Evolutionary conservation across 176 grass and related monocot genomes (phyloP).

Genomic region (Themeda triandra): DNA sequence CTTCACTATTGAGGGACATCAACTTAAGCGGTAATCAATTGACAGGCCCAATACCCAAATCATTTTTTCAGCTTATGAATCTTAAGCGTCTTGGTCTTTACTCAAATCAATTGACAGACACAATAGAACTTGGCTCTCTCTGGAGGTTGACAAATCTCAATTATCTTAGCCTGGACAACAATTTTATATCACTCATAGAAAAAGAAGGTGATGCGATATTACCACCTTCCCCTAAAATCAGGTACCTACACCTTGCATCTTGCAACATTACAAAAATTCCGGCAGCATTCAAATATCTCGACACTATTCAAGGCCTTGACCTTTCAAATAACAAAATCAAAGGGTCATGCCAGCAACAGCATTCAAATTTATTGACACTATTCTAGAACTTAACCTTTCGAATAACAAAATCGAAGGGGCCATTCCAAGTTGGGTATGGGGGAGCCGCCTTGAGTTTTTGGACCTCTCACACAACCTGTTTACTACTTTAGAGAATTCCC

Average conservation of each 20-base stretch:
- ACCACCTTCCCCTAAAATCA: not conserved
- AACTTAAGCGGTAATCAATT: not conserved
- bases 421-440: conserved; percentile 32
- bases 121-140: not conserved
- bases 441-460: accelerated
- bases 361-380: not conserved
- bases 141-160: not conserved
- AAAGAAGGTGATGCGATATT: not conserved
- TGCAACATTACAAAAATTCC: conserved; percentile 13
- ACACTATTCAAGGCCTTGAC: no score
- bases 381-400: no score
- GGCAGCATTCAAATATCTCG: not conserved
- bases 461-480: conserved; percentile 4
- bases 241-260: not conserved
- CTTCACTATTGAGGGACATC: not conserved
- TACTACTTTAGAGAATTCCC: not conserved
- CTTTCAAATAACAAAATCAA: not conserved
- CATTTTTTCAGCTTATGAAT: not conserved
- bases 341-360: conserved; percentile 14
- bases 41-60: conserved; percentile 17
- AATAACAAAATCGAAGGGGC: conserved; percentile 5
- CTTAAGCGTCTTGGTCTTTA: not conserved
- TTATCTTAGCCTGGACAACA: not conserved
- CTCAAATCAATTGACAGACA: conserved; percentile 25
- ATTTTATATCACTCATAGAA: not conserved